These are phyloP conservation scores for Lachnellula suecica DNA, from an alignment of 2,329 filamentous ascomycete genomes.

Conservation along the genomic window DNA sequence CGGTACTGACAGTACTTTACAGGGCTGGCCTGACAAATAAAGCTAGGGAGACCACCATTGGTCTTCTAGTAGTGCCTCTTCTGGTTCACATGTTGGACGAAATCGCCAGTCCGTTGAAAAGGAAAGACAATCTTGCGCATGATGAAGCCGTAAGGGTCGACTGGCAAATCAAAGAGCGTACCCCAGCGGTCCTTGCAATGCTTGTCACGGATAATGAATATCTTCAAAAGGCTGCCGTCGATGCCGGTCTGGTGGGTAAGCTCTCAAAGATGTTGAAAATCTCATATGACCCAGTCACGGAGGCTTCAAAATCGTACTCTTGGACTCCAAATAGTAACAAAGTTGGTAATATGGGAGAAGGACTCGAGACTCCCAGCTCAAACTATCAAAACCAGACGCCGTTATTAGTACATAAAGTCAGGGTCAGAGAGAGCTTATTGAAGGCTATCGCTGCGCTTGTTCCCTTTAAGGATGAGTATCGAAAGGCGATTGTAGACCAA, in stretches of 20 bases:
- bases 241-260: slow-evolving; percentile 62
- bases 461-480: slow-evolving; percentile 78
- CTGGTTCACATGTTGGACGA: slow-evolving; percentile 66
- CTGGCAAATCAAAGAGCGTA: slow-evolving; percentile 63
- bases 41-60: slow-evolving; percentile 62
- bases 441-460: slow-evolving; percentile 80
- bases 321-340: slow-evolving; percentile 45
- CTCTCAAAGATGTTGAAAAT: slow-evolving; percentile 64
- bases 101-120: slow-evolving; percentile 37
- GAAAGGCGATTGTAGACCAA: slow-evolving; percentile 78
- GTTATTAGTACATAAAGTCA: slow-evolving; percentile 66
- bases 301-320: slow-evolving; percentile 46
- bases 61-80: slow-evolving; percentile 67
- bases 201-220: slow-evolving; percentile 76
- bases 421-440: slow-evolving; percentile 72
- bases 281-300: slow-evolving; percentile 59
- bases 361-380: slow-evolving; percentile 45
- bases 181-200: slow-evolving; percentile 73
- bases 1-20: slow-evolving; percentile 68
- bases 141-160: slow-evolving; percentile 38
- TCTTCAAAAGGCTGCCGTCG: slow-evolving; percentile 79
- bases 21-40: slow-evolving; percentile 66
- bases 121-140: slow-evolving; percentile 39
- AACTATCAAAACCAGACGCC: slow-evolving; percentile 62
- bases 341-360: slow-evolving; percentile 14